phyloP scores from a whole-genome alignment of 441 rosid species.

The Populus hybrid region DNA sequence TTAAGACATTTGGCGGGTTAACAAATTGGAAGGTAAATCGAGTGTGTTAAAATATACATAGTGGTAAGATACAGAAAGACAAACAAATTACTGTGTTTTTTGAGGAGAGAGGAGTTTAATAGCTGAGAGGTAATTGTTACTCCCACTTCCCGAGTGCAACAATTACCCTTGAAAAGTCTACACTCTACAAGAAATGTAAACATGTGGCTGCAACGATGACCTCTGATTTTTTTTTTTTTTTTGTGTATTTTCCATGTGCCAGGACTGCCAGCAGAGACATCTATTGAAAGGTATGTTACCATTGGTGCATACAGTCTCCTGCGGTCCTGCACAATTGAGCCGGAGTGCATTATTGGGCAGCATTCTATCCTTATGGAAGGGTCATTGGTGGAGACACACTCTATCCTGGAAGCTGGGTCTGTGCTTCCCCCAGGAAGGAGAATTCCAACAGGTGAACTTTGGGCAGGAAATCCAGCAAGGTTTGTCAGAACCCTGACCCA shows the following conservation, averaged over 20 bases:
- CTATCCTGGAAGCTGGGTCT: slow-evolving; percentile 98
- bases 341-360: slow-evolving; percentile 96
- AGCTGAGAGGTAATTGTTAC: too few relatives aligned
- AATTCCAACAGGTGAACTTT: slow-evolving; percentile 93
- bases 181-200: neutral
- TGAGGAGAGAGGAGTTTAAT: too few relatives aligned
- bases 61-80: too few relatives aligned
- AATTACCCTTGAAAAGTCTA: too few relatives aligned
- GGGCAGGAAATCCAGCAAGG: slow-evolving; percentile 99
- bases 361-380: slow-evolving; percentile 98
- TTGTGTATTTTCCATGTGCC: slow-evolving; percentile 15
- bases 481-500: slow-evolving; percentile 78
- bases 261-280: slow-evolving; percentile 95
- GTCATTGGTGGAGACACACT: slow-evolving; percentile 83
- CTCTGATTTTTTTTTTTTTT: slow-evolving; percentile 10
- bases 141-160: too few relatives aligned
- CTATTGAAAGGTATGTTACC: slow-evolving; percentile 85
- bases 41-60: too few relatives aligned
- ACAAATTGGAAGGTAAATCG: too few relatives aligned
- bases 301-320: slow-evolving; percentile 83
- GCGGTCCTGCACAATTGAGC: slow-evolving; percentile 94
- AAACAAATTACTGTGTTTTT: too few relatives aligned
- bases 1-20: too few relatives aligned
- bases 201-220: neutral
- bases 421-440: slow-evolving; percentile 96